Base-by-base conservation (phyloP, 1,139 yeast species). In the Meyerozyma elateridarum region DNA sequence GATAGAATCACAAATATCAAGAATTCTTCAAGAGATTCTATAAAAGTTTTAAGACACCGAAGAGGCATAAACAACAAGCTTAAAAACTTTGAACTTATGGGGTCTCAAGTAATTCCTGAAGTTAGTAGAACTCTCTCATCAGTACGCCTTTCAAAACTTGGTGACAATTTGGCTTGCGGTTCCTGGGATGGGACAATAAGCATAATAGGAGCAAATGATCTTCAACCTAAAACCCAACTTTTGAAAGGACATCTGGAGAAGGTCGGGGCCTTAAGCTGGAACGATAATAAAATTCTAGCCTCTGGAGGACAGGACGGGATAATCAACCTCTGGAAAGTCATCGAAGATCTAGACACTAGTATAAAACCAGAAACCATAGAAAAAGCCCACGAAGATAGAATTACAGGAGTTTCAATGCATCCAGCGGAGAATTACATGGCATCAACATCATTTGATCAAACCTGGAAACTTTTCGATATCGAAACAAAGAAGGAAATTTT, bases 391-490 rank as follows among this genome's bases (percentile, higher is more conserved):
- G 59, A 58, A 12, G 60, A 61, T 7, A 66, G 96, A 34, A 79
- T 88, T 1, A 70, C 84, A 0, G 65, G 73, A n/a, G 58, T 79
- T 0, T 69, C 71, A 27, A 73, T 76, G 39, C 95, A 88, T 51
- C 95, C 95, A 0, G 48, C 61, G 2, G 76, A 77, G 0, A 45
- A 56, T 3, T 74, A 56, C 42, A 48, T 78, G 2, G 83, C 80
- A 0, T 70, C 88, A 15, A 84, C 95, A 0, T 87, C 96, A 0
- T 81, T 73, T 48, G 98, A 91, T 53, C 71, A 70, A 38, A 87
- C 96, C 0, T 91, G 97, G 96, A 72, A 87, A 38, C 53, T 88
- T 5, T 88, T 95, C 95, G 96, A 91, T 53, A 41, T 76, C 1
- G 59, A 61, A 8, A 72, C 64, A 2, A 48, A 53, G 7, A 39